Evolutionary conservation across 139 green algal species (phyloP).

Genomic region (Closterium sp.): DNA sequence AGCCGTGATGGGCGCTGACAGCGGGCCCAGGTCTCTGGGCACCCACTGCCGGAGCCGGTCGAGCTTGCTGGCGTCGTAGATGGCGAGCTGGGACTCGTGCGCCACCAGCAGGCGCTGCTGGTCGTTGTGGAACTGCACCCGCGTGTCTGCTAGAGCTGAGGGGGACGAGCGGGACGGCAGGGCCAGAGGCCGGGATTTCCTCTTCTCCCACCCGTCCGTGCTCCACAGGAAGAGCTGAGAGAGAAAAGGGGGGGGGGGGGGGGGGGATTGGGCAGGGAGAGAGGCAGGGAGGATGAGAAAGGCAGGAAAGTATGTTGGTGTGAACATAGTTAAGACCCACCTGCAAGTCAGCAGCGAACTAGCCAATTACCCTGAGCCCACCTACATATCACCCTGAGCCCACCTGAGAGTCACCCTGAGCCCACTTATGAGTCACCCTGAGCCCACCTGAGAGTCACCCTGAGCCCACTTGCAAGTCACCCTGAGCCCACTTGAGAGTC

Average conservation of each 20-base stretch:
- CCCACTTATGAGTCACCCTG: too few species aligned
- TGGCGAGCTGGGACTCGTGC: conserved; percentile 38
- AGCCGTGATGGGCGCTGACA: conserved; percentile 43
- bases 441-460: background rate
- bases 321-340: background rate
- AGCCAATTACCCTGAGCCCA: background rate
- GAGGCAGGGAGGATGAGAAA: background rate
- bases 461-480: background rate
- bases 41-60: conserved; percentile 38
- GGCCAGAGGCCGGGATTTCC: background rate
- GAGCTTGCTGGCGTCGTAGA: conserved; percentile 44
- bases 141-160: conserved; percentile 12
- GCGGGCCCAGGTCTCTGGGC: background rate
- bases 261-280: background rate
- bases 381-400: conserved; percentile 3
- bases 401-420: too few species aligned
- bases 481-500: background rate
- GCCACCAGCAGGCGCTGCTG: conserved; percentile 33
- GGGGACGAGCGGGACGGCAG: background rate
- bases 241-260: too few species aligned
- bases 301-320: background rate
- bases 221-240: conserved; percentile 41
- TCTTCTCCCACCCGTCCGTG: conserved; percentile 42
- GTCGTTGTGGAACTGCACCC: conserved; percentile 51
- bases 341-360: background rate